Evolutionary conservation across 108 stramenopile species (phyloP), one percentile per base, ranked within the genome.

Genomic region (Conticribra guillardii): DNA sequence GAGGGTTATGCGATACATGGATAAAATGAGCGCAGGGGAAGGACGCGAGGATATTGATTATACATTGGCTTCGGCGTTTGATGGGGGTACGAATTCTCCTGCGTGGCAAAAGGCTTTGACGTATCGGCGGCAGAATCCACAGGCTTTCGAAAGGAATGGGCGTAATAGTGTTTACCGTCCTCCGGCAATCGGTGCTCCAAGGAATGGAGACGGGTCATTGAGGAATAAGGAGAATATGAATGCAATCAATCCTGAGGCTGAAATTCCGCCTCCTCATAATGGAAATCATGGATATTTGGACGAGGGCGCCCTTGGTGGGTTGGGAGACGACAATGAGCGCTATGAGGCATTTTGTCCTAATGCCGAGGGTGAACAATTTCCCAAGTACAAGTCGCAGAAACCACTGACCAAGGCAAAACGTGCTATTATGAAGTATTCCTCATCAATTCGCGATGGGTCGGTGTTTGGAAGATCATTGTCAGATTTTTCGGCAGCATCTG

Each of bases 21-120:
- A 96, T 80, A 82, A 68, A 54, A 91, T 96, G 89, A 81, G 86
- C 49, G 82, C 90, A 1, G 89, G 79, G 22, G 90, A 92, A 66
- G 93, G 91, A 0, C 44, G 82, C 15, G 75, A 85, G 17, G 93
- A 94, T 64, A 94, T 94, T 76, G 93, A 91, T 60, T 94, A 94
- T 70, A 87, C 91, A 32, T 69, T 94, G 46, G 90, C 90, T 9
- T 81, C 83, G 26, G 82, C 93, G 8, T 90, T 89, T 70, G 83
- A 71, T 51, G 64, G 54, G 21, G 50, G n/a, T n/a, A n/a, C 29
- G 21, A 54, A 75, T 29, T 61, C 58, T 30, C 74, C 76, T 0
- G 64, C 63, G 32, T 77, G 63, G 68, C 62, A 77, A 62, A 69
- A 64, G 22, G 68, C 76, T 3, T 70, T 77, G 69, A 70, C 33